Conservation (phyloP, 2,329 filamentous ascomycete species). For the Podosphaera xanthii region DNA sequence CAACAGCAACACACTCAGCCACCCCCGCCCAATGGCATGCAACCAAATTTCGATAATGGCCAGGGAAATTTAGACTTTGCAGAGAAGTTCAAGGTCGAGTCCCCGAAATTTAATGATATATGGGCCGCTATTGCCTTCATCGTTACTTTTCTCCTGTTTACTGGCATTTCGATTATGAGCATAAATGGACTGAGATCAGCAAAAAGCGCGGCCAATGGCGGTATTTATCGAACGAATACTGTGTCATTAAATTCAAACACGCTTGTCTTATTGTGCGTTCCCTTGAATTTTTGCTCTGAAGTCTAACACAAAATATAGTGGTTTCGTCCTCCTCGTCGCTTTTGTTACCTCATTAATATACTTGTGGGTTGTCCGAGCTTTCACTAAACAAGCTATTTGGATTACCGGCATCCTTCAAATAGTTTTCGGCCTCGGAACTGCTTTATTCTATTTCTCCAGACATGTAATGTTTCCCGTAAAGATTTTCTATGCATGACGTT, state of each 20-base stretch:
- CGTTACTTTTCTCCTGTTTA: conserved; percentile 46
- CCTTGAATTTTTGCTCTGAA: too few species aligned
- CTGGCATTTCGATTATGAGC: conserved; percentile 50
- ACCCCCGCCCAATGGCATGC: neutral
- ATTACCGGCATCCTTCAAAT: conserved; percentile 78
- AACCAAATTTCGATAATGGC: neutral
- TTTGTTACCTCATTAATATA: conserved; percentile 57
- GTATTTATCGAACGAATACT: conserved; percentile 44
- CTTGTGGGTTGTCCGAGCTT: conserved; percentile 49
- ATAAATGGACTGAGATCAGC: conserved; percentile 40
- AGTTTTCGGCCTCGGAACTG: conserved; percentile 60
- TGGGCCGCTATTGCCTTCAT: conserved; percentile 74
- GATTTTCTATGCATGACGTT: neutral
- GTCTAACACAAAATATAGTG: conserved; percentile 11
- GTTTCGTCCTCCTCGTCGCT: conserved; percentile 52
- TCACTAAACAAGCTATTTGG: conserved; percentile 85
- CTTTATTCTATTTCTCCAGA: conserved; percentile 60
- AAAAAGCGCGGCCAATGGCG: conserved; percentile 34
- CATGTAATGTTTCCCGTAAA: conserved; percentile 16
- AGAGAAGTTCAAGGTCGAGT: conserved; percentile 59
- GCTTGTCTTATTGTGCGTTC: conserved; percentile 45
- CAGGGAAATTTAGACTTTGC: conserved; percentile 31
- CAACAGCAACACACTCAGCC: neutral
- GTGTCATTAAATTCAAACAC: conserved; percentile 62
- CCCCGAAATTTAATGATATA: conserved; percentile 71